A percentile compares a stretch with the other conserved stretches of the same genome.
Evolutionary conservation across 2,329 filamentous ascomycete species (phyloP).

Genomic region (Alternaria brassicae): DNA sequence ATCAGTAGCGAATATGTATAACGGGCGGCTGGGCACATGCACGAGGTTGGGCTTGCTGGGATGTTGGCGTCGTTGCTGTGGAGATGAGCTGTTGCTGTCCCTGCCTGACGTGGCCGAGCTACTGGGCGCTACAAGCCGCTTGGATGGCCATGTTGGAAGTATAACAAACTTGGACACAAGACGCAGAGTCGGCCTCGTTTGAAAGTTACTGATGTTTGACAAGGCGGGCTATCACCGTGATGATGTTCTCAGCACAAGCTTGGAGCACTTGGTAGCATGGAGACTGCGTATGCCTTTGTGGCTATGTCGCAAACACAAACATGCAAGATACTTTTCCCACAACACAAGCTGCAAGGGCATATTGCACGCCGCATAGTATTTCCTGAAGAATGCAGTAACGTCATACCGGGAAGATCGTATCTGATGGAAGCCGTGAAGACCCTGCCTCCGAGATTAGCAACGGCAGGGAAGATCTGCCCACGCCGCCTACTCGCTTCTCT

Average conservation of each 20-base stretch:
- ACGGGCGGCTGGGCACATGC: constrained; percentile 22
- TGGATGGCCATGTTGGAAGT: constrained; percentile 20
- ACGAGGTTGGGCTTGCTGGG: constrained; percentile 24
- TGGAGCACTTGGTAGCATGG: constrained; percentile 1
- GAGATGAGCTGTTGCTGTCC: constrained; percentile 33
- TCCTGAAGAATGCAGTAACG: not conserved
- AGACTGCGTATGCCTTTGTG: not conserved
- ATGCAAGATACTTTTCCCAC: not conserved
- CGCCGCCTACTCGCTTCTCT: constrained; percentile 4
- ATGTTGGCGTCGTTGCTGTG: constrained; percentile 36
- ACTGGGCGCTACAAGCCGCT: constrained; percentile 21
- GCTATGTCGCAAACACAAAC: not conserved
- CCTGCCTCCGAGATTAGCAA: constrained; percentile 9
- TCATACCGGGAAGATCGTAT: constrained; percentile 5
- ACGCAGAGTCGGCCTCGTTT: constrained; percentile 2
- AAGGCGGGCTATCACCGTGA: constrained; percentile 3
- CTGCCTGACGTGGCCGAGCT: constrained; percentile 38
- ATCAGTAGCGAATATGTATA: constrained; percentile 38
- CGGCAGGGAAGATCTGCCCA: constrained; percentile 15
- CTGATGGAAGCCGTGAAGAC: constrained; percentile 2
- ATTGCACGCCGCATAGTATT: not conserved
- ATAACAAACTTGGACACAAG: constrained; percentile 1
- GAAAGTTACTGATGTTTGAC: not conserved
- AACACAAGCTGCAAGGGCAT: not conserved
- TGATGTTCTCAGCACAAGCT: constrained; percentile 1